Evolutionary conservation across 768 basidiomycete genomes (phyloP).

Genomic region (Paxillus rubicundulus): DNA sequence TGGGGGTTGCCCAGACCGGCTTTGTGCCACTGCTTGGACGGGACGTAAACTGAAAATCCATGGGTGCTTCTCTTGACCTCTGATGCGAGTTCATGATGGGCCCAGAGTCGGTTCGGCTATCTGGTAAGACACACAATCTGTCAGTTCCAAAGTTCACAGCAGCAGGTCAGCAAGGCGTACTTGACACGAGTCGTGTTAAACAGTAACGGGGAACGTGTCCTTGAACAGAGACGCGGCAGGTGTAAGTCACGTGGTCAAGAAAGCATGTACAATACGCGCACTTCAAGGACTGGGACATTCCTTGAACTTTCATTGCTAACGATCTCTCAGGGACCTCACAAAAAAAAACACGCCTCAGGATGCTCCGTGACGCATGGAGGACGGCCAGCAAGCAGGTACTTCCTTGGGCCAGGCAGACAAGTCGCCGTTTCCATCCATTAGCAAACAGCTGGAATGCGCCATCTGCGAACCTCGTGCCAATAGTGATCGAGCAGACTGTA

Average conservation of each 20-base stretch:
- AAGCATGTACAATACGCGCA: not conserved
- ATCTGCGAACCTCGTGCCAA: constrained; percentile 74
- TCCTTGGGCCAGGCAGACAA: constrained; percentile 14
- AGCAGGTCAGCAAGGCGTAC: constrained; percentile 5
- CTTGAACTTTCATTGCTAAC: constrained; percentile 2
- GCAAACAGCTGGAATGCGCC: constrained; percentile 45
- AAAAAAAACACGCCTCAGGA: constrained; percentile 12
- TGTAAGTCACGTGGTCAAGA: constrained; percentile 26
- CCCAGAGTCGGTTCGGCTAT: not conserved
- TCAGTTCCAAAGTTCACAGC: not conserved
- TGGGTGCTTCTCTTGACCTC: constrained; percentile 77
- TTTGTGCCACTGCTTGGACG: constrained; percentile 49
- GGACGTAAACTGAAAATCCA: constrained; percentile 87
- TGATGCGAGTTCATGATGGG: constrained; percentile 24
- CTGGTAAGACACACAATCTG: not conserved
- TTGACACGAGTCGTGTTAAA: constrained; percentile 4
- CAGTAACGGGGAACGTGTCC: constrained; percentile 2
- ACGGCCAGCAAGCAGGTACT: constrained; percentile 17
- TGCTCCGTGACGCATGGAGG: constrained; percentile 30
- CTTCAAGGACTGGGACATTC: not conserved
- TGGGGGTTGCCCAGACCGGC: constrained; percentile 53
- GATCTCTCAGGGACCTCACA: not conserved
- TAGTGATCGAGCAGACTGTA: constrained; percentile 92
- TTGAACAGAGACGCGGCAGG: constrained; percentile 14
- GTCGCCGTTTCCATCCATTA: constrained; percentile 54